Evolutionary conservation across 371 early-diverging fungal species (phyloP), one percentile per base, ranked within the genome.

Genomic region (Rhizopus delemar): DNA sequence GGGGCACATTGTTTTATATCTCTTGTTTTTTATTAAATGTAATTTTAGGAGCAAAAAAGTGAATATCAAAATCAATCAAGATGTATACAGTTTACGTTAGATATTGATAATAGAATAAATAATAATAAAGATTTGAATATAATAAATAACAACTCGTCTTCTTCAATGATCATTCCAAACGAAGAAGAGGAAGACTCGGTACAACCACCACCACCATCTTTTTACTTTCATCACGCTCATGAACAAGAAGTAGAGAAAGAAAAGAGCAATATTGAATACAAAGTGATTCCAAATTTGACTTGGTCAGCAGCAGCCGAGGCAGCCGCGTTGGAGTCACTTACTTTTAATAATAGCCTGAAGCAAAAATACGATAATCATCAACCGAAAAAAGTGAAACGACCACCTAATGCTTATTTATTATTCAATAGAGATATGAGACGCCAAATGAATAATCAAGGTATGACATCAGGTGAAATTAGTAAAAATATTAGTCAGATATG

Each of bases 381-480:
- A 29, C 66, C 66, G 8, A 54, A 66, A 58, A 57, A 62, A 36
- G 59, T 84, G 35, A 84, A 84, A 65, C 74, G 86, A n/a, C 85
- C 88, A 12, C 84, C 85, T 46, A 87, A 87, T 61, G 86, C 86
- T 3, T 87, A 83, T 59, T 56, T 87, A 39, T 65, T 88, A 13
- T 88, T 83, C 46, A 88, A 86, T 59, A 69, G 81, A 39, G 85
- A 85, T 51, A 78, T 82, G 73, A 80, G 88, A n/a, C 82, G 77
- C 46, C 73, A 82, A 62, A 60, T 87, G 32, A 63, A 83, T 34
- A 72, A 79, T 29, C 68, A 81, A 33, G 81, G 84, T 32, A 53
- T 84, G 55, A 71, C 76, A 0, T 82, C 84, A 8, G 78, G 85
- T 13, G 85, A 84, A 64, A 83, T 88, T 46, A 83, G 84, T 36